phyloP scores from a whole-genome alignment of 768 basidiomycete genomes.

The Lanmaoa pseudosensibilis region DNA sequence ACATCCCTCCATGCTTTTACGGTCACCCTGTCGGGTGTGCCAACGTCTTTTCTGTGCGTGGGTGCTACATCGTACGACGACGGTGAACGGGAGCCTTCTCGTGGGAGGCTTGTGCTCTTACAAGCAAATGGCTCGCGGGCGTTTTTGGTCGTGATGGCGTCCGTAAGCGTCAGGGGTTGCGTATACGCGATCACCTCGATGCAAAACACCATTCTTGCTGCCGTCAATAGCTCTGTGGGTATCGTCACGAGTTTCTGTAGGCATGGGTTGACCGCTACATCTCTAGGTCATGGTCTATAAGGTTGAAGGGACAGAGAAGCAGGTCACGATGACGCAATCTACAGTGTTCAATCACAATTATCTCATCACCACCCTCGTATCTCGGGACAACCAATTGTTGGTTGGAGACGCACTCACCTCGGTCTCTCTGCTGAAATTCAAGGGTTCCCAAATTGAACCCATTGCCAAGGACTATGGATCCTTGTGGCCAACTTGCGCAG shows the following conservation, averaged over 20 bases:
- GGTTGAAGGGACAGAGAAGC: constrained; percentile 37
- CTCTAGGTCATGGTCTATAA: constrained; percentile 49
- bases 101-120: constrained; percentile 65
- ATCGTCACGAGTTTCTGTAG: background rate
- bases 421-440: constrained; percentile 63
- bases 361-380: constrained; percentile 64
- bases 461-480: constrained; percentile 76
- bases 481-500: constrained; percentile 69
- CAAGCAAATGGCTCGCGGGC: constrained; percentile 27
- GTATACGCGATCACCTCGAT: constrained; percentile 62
- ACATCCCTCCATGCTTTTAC: constrained; percentile 46
- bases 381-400: constrained; percentile 54
- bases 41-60: constrained; percentile 47
- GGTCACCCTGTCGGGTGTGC: constrained; percentile 27
- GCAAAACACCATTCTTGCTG: constrained; percentile 56
- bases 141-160: constrained; percentile 38
- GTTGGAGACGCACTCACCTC: constrained; percentile 84
- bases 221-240: constrained; percentile 76
- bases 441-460: constrained; percentile 44
- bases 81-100: constrained; percentile 49
- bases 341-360: constrained; percentile 83
- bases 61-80: constrained; percentile 46
- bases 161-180: constrained; percentile 56
- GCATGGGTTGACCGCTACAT: background rate
- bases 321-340: constrained; percentile 37